Base-by-base conservation (phyloP, 768 basidiomycete species). In the Brasilioporus rufonigricans region DNA sequence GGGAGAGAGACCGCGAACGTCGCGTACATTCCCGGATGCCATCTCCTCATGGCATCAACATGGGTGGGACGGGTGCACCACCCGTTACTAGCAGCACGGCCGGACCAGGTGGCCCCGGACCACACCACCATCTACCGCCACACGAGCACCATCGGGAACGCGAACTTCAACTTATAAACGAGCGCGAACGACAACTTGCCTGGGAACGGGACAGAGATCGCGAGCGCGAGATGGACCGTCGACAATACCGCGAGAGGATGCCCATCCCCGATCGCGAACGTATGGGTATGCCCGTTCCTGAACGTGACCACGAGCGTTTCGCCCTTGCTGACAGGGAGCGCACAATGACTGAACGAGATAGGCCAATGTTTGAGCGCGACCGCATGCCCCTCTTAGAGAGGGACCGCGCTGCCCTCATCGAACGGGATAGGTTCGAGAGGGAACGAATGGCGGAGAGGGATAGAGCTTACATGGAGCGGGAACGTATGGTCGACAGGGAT, bases 1-100 rank as follows among this genome's bases (percentile, higher is more conserved):
- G 66, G 44, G 68, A 69, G 40, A 59, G 63, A 55, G 68, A 68
- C n/a, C 67, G 67, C 35, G 67, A 70, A 51, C 65, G 68, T 21
- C 68, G 64, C 24, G 47, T 59, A 35, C 60, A 61, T 41, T 62
- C 68, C 1, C 60, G 68, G n/a, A 44, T 70, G 16, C 61, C 64
- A 8, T 70, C 68, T 12, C 67, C 67, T 29, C 66, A 59, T 35
- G 57, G 53, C 23, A 56, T 56, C 50, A 52, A 36, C 35, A 50
- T 61, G 1, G 51, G 50, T 8, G 57, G 55, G 0, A 26, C 54
- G 1, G 44, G 60, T 9, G 50, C 53, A 44, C 58, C 61, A 14
- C 64, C 54, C 14, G 47, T 50, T 48, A 0, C 50, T 0, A 35
- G 40, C 19, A n/a, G 27, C 21, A 56, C 58, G 7, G 46, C 56